Evolutionary conservation across 768 basidiomycete species (phyloP).

Genomic region (Russula sp.): DNA sequence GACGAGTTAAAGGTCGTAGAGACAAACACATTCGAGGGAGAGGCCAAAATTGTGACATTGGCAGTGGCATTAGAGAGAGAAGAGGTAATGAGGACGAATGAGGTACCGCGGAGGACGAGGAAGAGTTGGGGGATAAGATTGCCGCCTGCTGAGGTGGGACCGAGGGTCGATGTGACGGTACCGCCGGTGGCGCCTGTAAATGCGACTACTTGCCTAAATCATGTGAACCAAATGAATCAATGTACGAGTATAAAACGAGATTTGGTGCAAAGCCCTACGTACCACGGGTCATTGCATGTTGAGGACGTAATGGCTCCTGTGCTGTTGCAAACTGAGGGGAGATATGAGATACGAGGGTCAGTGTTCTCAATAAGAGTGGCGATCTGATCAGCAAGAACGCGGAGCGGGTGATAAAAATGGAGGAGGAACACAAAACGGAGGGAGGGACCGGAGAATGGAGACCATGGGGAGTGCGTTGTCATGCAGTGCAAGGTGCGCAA

Average conservation of each 20-base stretch:
- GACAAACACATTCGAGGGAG: constrained; percentile 28
- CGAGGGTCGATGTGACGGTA: constrained; percentile 30
- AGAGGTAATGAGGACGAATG: constrained; percentile 28
- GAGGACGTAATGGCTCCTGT: not conserved
- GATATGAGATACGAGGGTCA: constrained; percentile 27
- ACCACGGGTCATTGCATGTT: constrained; percentile 22
- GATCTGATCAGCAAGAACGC: constrained; percentile 12
- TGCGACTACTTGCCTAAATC: constrained; percentile 26
- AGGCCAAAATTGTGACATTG: constrained; percentile 30
- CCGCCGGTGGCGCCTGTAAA: constrained; percentile 26
- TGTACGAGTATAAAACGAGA: not conserved
- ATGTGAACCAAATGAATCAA: constrained; percentile 14
- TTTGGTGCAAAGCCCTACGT: not conserved
- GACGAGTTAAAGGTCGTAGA: constrained; percentile 27
- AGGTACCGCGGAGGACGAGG: constrained; percentile 30
- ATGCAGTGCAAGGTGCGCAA: constrained; percentile 22
- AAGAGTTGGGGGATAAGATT: constrained; percentile 30
- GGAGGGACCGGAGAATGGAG: constrained; percentile 6
- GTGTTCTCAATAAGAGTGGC: constrained; percentile 23
- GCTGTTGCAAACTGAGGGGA: constrained; percentile 29
- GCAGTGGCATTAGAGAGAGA: constrained; percentile 30
- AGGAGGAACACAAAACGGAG: constrained; percentile 11
- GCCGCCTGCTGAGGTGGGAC: constrained; percentile 16
- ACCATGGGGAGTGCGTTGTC: constrained; percentile 15
- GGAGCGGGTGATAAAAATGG: not conserved